Evolutionary conservation across 2,329 filamentous ascomycete species (phyloP).

Genomic region (Colletotrichum magnum): DNA sequence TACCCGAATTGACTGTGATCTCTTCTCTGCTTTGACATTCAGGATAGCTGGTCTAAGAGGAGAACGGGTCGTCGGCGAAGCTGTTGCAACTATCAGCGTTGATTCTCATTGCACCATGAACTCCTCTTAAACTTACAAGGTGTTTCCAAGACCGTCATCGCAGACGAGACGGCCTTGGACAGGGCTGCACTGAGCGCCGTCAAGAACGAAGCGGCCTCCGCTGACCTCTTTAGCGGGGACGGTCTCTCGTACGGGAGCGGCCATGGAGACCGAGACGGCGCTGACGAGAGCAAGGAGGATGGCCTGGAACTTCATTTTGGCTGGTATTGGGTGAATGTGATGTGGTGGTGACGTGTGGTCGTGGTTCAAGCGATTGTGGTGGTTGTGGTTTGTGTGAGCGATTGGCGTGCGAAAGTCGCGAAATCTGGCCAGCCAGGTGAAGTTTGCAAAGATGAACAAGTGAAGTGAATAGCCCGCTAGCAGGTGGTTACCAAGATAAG

Average conservation of each 20-base stretch:
- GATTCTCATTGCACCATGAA: not conserved
- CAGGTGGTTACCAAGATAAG: not conserved
- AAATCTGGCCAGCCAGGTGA: conserved; percentile 26
- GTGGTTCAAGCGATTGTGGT: not conserved
- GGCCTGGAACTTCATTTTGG: conserved; percentile 17
- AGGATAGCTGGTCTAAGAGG: conserved; percentile 5
- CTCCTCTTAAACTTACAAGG: conserved; percentile 5
- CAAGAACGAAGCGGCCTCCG: conserved; percentile 21
- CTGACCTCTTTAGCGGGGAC: conserved; percentile 28
- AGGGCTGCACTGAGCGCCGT: conserved; percentile 30
- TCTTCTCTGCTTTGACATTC: no score
- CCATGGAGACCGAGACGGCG: not conserved
- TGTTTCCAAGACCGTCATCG: conserved; percentile 29
- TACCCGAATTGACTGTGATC: no score
- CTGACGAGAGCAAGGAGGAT: conserved; percentile 13
- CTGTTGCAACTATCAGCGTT: not conserved
- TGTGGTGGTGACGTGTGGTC: not conserved
- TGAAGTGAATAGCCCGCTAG: conserved; percentile 8
- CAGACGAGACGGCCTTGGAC: conserved; percentile 31
- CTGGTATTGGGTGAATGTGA: not conserved
- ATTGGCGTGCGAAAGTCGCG: not conserved
- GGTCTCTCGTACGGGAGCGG: not conserved
- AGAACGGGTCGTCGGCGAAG: conserved; percentile 33
- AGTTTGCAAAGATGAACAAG: not conserved
- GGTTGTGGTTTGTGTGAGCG: not conserved